phyloP scores from a whole-genome alignment of 2,329 filamentous ascomycete species.

The Dendryphion nanum region DNA sequence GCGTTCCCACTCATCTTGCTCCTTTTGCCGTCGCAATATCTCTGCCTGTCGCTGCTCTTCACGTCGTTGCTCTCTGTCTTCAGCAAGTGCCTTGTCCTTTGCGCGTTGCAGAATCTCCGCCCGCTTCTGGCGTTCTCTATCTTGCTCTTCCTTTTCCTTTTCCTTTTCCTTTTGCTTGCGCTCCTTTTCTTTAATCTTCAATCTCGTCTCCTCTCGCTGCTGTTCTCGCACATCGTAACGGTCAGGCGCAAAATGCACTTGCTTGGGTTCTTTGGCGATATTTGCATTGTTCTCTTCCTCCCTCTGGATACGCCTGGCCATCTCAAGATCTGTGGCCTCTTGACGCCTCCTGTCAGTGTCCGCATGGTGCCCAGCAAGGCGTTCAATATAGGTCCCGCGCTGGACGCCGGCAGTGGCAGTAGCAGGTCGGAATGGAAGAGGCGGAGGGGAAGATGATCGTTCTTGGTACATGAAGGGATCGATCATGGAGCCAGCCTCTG shows the following conservation, averaged over 20 bases:
- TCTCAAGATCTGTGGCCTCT: slow-evolving; percentile 18
- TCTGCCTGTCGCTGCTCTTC: no score
- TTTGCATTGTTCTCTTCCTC: slow-evolving; percentile 3
- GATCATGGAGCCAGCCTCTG: slow-evolving; percentile 13
- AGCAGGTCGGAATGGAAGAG: slow-evolving; percentile 15
- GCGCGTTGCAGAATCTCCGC: not conserved
- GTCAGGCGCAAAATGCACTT: slow-evolving; percentile 26
- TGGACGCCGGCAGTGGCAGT: slow-evolving; percentile 20
- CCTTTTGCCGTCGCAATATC: no score
- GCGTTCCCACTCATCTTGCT: slow-evolving; percentile 10
- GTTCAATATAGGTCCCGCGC: slow-evolving; percentile 19
- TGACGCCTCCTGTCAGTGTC: slow-evolving; percentile 19
- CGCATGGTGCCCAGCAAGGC: slow-evolving; percentile 16
- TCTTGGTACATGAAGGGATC: slow-evolving; percentile 7
- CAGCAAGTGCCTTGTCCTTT: not conserved
- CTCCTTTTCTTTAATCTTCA: slow-evolving; percentile 19
- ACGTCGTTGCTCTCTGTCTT: no score
- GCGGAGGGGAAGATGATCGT: slow-evolving; percentile 14
- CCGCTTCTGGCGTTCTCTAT: slow-evolving; percentile 3
- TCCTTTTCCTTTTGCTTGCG: slow-evolving; percentile 4
- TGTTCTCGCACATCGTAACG: slow-evolving; percentile 20
- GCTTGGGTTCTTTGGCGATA: slow-evolving; percentile 4
- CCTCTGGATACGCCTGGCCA: slow-evolving; percentile 9
- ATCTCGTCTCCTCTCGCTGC: slow-evolving; percentile 18
- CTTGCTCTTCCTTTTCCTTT: slow-evolving; percentile 7